Percentiles rank a stretch among this genome's conserved stretches.
phyloP scores from a whole-genome alignment of 2,329 filamentous ascomycete genomes.

The Exophiala viscosa region DNA sequence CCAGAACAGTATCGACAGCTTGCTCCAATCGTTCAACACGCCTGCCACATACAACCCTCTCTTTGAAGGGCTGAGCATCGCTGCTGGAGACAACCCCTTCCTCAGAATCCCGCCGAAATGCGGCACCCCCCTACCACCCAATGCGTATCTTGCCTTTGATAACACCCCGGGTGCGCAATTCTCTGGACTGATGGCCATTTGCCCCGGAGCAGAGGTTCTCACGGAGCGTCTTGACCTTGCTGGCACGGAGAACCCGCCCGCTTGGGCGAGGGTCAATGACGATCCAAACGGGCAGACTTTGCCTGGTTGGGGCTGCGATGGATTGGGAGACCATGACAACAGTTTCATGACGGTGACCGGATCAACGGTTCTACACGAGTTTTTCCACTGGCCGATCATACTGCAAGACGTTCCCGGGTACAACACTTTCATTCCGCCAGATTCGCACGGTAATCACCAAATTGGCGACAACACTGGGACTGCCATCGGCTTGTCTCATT shows the following conservation, averaged over 20 bases:
- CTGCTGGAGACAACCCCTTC: neutral
- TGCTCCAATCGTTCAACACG: neutral
- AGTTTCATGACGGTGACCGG: slow-evolving; percentile 1
- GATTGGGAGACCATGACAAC: slow-evolving; percentile 1
- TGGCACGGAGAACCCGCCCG: neutral
- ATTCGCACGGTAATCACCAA: neutral
- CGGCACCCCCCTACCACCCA: neutral
- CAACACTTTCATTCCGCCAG: neutral
- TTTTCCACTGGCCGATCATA: slow-evolving; percentile 4
- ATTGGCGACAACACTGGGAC: no score
- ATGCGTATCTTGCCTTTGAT: neutral
- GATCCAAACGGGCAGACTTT: neutral
- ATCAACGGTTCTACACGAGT: slow-evolving; percentile 3
- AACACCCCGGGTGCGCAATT: neutral
- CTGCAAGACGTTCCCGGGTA: slow-evolving; percentile 3
- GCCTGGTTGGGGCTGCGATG: slow-evolving; percentile 4
- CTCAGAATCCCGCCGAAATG: neutral
- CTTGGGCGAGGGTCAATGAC: neutral
- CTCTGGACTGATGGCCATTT: neutral
- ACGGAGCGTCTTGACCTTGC: no score
- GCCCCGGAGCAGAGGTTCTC: neutral
- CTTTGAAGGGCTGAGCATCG: neutral
- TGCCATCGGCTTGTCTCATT: neutral
- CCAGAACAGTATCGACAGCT: neutral
- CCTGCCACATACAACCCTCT: neutral